These are phyloP conservation scores for Myxozyma lipomycoides DNA, from an alignment of 805 yeast genomes.

Conservation along the genomic window DNA sequence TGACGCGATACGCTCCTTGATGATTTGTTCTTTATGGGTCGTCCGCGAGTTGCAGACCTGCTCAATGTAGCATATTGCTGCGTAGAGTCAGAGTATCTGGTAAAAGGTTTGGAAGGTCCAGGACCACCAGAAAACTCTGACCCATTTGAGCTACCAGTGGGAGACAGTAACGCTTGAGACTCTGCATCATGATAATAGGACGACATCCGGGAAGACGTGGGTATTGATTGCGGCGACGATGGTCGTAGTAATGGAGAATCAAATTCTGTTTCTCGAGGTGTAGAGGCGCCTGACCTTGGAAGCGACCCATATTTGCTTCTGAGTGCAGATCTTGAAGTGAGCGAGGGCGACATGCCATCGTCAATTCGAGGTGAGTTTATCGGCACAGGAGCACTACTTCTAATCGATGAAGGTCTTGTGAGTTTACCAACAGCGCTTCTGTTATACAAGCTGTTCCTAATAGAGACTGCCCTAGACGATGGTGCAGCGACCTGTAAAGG, in stretches of 20 bases:
- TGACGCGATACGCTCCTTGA: not conserved
- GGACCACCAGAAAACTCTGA: not conserved
- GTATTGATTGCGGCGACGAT: not conserved
- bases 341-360: not conserved
- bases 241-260: not conserved
- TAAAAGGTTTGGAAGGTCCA: slow-evolving; percentile 13
- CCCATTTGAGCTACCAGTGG: not conserved
- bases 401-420: not conserved
- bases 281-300: not conserved
- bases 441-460: not conserved
- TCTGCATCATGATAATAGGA: slow-evolving; percentile 17
- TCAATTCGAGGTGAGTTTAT: not conserved
- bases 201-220: slow-evolving; percentile 4
- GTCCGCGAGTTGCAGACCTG: slow-evolving; percentile 16
- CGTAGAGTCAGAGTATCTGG: slow-evolving; percentile 9
- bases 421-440: not conserved
- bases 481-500: slow-evolving; percentile 1
- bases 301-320: not conserved
- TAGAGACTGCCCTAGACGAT: not conserved
- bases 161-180: slow-evolving; percentile 8
- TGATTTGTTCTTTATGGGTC: not conserved
- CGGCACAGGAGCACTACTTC: not conserved
- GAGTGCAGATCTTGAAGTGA: not conserved
- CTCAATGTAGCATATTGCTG: slow-evolving; percentile 1
- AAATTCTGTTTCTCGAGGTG: not conserved